Percentiles rank a stretch among this genome's conserved stretches.
Conservation (phyloP, 768 basidiomycete genomes). For the Leccinum arenicola region DNA sequence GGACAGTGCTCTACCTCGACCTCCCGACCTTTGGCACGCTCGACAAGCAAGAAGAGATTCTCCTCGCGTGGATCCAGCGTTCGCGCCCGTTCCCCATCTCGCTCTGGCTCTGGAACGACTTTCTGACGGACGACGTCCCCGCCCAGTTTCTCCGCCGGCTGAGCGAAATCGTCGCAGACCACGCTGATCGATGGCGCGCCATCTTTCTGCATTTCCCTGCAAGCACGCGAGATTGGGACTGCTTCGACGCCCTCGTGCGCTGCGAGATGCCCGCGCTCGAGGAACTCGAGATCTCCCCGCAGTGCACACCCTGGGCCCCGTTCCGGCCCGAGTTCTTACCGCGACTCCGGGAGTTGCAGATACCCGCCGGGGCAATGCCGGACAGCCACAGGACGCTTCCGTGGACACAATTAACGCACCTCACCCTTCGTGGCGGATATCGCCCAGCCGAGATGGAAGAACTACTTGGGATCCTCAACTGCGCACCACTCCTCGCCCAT, state of each 20-base stretch:
- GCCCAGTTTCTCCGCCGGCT: conserved; percentile 23
- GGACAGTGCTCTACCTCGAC: conserved; percentile 32
- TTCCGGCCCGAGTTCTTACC: conserved; percentile 28
- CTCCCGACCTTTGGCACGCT: conserved; percentile 25
- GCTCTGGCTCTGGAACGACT: conserved; percentile 32
- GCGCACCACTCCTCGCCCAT: conserved; percentile 26
- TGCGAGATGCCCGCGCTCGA: conserved; percentile 26
- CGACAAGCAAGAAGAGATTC: conserved; percentile 24
- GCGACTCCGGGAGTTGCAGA: conserved; percentile 24
- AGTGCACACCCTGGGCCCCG: conserved; percentile 31
- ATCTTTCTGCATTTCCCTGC: conserved; percentile 32
- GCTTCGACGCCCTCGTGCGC: conserved; percentile 23
- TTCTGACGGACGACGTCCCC: conserved; percentile 32
- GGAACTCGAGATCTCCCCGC: conserved; percentile 33
- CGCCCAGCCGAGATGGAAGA: conserved; percentile 26
- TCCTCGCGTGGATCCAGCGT: conserved; percentile 27
- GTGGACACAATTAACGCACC: conserved; percentile 32
- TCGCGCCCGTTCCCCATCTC: conserved; percentile 25
- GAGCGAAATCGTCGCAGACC: conserved; percentile 15
- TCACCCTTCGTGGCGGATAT: conserved; percentile 31
- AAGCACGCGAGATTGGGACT: conserved; percentile 27
- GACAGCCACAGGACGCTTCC: conserved; percentile 32
- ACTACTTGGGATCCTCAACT: conserved; percentile 24
- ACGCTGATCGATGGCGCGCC: conserved; percentile 30
- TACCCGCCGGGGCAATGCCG: conserved; percentile 31